These are phyloP conservation scores for Clonostachys rhizophaga DNA, from an alignment of 2,329 filamentous ascomycete species.

Conservation along the genomic window DNA sequence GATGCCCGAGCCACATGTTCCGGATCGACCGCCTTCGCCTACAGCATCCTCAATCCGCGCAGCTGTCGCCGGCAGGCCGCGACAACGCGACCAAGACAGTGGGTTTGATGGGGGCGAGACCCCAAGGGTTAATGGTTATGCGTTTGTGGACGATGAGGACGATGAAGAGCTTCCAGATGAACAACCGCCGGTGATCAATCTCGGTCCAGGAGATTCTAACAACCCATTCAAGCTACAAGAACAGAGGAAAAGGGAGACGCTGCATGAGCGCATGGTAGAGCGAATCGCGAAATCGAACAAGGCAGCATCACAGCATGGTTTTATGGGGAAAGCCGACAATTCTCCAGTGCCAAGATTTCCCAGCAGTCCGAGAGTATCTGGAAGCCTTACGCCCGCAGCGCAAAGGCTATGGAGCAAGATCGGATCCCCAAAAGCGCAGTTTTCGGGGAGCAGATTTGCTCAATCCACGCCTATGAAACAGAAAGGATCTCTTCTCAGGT, in stretches of 20 bases:
- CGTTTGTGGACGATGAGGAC: slow-evolving; percentile 83
- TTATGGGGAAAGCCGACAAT: slow-evolving; percentile 52
- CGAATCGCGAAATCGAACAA: slow-evolving; percentile 70
- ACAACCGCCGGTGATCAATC: slow-evolving; percentile 40
- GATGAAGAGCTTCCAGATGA: slow-evolving; percentile 33
- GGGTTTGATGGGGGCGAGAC: slow-evolving; percentile 64
- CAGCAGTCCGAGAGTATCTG: slow-evolving; percentile 55
- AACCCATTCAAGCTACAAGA: slow-evolving; percentile 80
- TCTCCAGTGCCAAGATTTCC: slow-evolving; percentile 68
- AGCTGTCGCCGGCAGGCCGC: slow-evolving; percentile 72
- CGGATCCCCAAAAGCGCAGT: slow-evolving; percentile 32
- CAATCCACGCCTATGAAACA: slow-evolving; percentile 29
- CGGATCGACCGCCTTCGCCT: slow-evolving; percentile 62
- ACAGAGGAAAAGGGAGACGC: slow-evolving; percentile 68
- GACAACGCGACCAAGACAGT: slow-evolving; percentile 58
- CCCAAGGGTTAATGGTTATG: slow-evolving; percentile 86
- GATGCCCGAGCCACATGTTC: slow-evolving; percentile 47
- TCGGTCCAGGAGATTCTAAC: slow-evolving; percentile 55
- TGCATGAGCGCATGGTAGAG: slow-evolving; percentile 86
- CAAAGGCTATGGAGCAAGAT: slow-evolving; percentile 63
- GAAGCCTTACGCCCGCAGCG: slow-evolving; percentile 68
- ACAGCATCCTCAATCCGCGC: slow-evolving; percentile 81
- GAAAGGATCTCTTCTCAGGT: slow-evolving; percentile 29
- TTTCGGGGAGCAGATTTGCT: slow-evolving; percentile 22
- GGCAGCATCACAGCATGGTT: slow-evolving; percentile 51